Base-by-base conservation (phyloP, 441 rosid species). In the Flueggea neowawraea region DNA sequence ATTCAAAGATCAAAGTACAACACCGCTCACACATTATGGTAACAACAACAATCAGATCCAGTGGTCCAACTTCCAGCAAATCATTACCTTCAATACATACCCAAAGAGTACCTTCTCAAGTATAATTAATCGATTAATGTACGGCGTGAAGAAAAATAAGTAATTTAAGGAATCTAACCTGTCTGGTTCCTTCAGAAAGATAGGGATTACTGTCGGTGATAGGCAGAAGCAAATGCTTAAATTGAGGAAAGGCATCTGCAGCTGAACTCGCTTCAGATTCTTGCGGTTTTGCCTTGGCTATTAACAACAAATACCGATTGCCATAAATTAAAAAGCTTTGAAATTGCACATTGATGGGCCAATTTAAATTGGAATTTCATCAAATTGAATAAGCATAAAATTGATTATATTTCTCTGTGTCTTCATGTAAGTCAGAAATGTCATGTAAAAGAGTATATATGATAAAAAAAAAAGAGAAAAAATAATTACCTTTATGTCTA, bases 111-210 rank as follows among this genome's bases (percentile, higher is more conserved):
- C 7, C 5, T 13, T 58, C 47, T 15, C 61, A 12, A 45, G 13
- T 12, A 7, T 6, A 48, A n/a, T 13, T 6, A 6, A 56, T 17
- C 16, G 9, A 31, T 8, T 9, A 16, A 55, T 31, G 47, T 13
- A 45, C 10, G 47, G 11, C n/a, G 45, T 50, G 50, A 50, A 64
- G 65, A 54, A 33, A 56, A 43, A 55, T 67, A 70, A 65, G 54
- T 11, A 39, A 31, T 15, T 12, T 33, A 12, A 58, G 10, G 6
- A 16, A 44, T 7, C 32, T 61, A 55, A 90, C 96, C 95, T 93
- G 96, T 85, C 95, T 81, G 9, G 96, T 78, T 69, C 97, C 97
- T 69, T 93, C 97, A 4, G 92, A 90, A 31, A 93, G 97, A 80
- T 78, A 88, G 68, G 96, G 96, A 75, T 87, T 88, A 58, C 77